Base-by-base conservation (phyloP, 225 moss, liverwort and hornwort species). In the Ulota crispa region DNA sequence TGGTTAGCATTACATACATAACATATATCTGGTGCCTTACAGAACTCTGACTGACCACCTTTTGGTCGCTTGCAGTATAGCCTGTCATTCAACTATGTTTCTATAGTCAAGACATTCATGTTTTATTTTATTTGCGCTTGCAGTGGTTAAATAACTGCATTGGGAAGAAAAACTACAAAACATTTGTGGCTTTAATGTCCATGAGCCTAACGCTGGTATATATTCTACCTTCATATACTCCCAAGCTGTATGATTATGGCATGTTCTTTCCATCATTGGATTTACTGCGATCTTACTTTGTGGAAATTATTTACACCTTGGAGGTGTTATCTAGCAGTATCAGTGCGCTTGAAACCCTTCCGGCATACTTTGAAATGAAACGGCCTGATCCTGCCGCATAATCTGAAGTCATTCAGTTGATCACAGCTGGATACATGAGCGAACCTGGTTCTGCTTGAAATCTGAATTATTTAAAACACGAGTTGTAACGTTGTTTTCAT, bases 121-220 rank as follows among this genome's bases (percentile, higher is more conserved):
- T 39, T 75, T 67, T 67, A 53, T 56, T 55, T 32, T 86, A 45
- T 80, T 81, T 64, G 81, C 80, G 53, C 56, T 52, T 88, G 88
- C 91, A 94, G 93, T 98, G 97, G 97, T 92, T 98, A 57, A 98
- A 98, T 77, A 98, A 98, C 72, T 98, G 97, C 82, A 95, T 98
- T 43, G 97, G 95, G 52, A 95, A 81, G 73, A 98, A 91, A 73
- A 98, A 98, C 59, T 98, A 98, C 77, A 92, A 76, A 63, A 95
- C 97, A 53, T 98, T 95, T 83, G 92, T 98, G 41, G 92, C 93
- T 54, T 88, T 98, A 34, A 94, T 95, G 97, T 92, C 91, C 56
- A 76, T 84, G 53, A 98, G 90, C 81, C 83, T 98, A 16, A 61
- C 88, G 50, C 68, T 98, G 89, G 93, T 95, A 87, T 81, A 47